Evolutionary conservation across 768 basidiomycete species (phyloP).

Genomic region (Boletus pseudopeckii): DNA sequence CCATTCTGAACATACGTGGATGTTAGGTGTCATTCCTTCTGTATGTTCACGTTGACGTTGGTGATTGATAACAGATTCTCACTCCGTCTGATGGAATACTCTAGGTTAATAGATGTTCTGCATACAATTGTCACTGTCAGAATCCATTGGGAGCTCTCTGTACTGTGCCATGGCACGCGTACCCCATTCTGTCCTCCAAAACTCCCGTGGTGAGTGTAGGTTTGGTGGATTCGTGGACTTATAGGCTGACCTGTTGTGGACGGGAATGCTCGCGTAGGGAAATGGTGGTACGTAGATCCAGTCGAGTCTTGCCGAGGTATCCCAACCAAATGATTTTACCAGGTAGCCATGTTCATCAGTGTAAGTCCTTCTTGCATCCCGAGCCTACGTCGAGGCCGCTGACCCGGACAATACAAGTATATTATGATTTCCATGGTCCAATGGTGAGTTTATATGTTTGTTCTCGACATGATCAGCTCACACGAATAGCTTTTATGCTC

Average conservation of each 20-base stretch:
- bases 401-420: background rate
- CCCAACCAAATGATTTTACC: background rate
- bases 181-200: background rate
- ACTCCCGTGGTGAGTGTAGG: slow-evolving; percentile 2
- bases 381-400: background rate
- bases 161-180: background rate
- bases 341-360: background rate
- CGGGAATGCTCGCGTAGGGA: background rate
- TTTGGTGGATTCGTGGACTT: background rate
- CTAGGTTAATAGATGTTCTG: slow-evolving; percentile 1
- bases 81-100: background rate
- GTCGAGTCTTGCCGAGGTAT: background rate
- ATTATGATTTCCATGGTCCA: slow-evolving; percentile 5
- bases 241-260: background rate
- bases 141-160: background rate
- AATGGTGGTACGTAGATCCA: background rate
- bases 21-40: slow-evolving; percentile 1
- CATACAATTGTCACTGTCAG: background rate
- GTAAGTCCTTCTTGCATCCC: background rate
- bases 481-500: slow-evolving; percentile 9
- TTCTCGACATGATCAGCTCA: background rate
- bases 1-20: background rate
- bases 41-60: background rate
- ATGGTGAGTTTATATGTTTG: background rate
- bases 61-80: background rate